A percentile compares a stretch with the other conserved stretches of the same genome.
phyloP scores from a whole-genome alignment of 306 rosid genomes.

The Gillenia trifoliata region DNA sequence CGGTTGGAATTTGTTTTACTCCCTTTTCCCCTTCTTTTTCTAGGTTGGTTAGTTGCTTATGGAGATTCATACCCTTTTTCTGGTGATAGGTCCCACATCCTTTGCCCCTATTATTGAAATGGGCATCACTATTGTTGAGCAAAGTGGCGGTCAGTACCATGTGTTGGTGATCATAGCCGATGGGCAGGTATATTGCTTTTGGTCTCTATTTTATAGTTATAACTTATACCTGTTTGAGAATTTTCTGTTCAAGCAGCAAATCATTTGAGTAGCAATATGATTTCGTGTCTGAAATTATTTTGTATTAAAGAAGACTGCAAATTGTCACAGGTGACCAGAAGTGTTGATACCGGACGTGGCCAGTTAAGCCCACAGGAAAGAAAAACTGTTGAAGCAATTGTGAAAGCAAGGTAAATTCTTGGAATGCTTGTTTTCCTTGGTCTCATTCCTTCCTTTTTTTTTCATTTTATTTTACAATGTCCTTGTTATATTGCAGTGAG shows the following conservation, averaged over 20 bases:
- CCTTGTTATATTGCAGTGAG: conserved; percentile 39
- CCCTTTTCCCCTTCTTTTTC: conserved; percentile 5
- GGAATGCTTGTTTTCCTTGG: background rate
- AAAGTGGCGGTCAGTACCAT: conserved; percentile 94
- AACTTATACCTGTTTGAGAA: background rate
- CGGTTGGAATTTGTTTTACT: conserved; percentile 39
- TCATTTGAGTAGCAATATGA: background rate
- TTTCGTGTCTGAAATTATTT: background rate
- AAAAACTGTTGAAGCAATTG: conserved; percentile 88
- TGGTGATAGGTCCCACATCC: conserved; percentile 81
- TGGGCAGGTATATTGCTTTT: conserved; percentile 62
- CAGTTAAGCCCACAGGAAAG: conserved; percentile 86
- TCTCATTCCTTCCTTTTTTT: background rate
- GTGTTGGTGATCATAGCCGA: conserved; percentile 88
- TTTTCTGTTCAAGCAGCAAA: background rate
- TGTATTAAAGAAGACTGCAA: conserved; percentile 16
- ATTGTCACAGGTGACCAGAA: conserved; percentile 75
- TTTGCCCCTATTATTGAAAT: conserved; percentile 90
- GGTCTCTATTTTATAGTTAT: background rate
- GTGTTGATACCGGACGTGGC: conserved; percentile 73
- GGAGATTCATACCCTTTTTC: background rate
- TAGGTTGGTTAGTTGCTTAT: conserved; percentile 9
- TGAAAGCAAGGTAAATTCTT: conserved; percentile 72
- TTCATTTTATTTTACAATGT: background rate
- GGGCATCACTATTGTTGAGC: conserved; percentile 92